Conservation (phyloP, 192 early-diverging fungal species). For the Podila epicladia region DNA sequence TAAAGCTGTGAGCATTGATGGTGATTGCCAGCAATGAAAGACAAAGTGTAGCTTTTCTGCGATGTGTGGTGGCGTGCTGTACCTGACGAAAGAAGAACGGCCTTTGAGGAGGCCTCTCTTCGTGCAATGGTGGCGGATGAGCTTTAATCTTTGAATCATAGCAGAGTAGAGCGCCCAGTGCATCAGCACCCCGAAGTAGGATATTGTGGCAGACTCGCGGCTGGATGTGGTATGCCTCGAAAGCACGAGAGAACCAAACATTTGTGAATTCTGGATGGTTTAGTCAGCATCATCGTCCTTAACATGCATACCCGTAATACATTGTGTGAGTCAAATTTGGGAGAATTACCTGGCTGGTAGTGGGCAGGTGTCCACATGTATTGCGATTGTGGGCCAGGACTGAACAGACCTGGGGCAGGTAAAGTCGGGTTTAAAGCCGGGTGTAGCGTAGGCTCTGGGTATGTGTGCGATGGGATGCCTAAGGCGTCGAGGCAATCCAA, state of each 20-base stretch:
- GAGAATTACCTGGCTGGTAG: not conserved
- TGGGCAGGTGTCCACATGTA: not conserved
- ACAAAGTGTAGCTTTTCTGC: constrained; percentile 9
- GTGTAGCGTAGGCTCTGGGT: not conserved
- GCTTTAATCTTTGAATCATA: not conserved
- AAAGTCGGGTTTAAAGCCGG: not conserved
- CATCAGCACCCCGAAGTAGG: not conserved
- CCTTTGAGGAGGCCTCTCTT: not conserved
- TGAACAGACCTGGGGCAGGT: not conserved
- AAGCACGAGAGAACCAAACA: not conserved
- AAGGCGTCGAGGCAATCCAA: not conserved
- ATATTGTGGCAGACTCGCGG: not conserved
- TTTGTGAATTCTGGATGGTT: not conserved
- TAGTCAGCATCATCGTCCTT: not conserved
- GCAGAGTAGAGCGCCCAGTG: not conserved
- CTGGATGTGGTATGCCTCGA: not conserved
- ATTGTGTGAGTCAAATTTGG: not conserved
- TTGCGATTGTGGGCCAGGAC: not conserved
- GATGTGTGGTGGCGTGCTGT: not conserved
- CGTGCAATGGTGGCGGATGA: not conserved
- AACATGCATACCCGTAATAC: not conserved
- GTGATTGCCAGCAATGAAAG: constrained; percentile 3
- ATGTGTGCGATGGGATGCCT: not conserved
- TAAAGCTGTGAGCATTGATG: constrained; percentile 3
- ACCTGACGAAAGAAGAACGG: not conserved